phyloP scores from a whole-genome alignment of 441 rosid genomes.

The Erodium trifolium region DNA sequence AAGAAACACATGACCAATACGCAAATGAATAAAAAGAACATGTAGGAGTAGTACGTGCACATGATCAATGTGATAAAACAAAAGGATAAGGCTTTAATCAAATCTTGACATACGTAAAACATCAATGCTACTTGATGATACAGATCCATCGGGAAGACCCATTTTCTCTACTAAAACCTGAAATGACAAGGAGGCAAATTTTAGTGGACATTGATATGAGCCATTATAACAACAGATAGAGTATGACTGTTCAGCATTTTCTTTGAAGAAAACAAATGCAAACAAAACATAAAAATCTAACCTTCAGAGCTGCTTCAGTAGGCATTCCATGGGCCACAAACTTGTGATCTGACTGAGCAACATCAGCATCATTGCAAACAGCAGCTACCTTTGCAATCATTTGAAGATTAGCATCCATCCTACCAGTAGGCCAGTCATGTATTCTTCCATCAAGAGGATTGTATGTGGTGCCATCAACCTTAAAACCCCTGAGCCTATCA shows the following conservation, averaged over 20 bases:
- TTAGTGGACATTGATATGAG: neutral
- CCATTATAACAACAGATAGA: too few relatives aligned
- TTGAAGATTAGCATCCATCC: constrained; percentile 38
- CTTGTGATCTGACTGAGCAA: constrained; percentile 28
- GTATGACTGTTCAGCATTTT: too few relatives aligned
- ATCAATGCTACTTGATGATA: constrained; percentile 22
- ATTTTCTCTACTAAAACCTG: constrained; percentile 90
- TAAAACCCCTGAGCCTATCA: constrained; percentile 25
- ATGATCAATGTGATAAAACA: constrained; percentile 4
- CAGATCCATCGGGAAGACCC: constrained; percentile 56
- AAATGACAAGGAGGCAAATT: constrained; percentile 4
- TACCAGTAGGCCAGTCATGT: constrained; percentile 30
- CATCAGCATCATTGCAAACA: constrained; percentile 35
- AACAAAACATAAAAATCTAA: constrained; percentile 5
- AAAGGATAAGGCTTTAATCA: neutral
- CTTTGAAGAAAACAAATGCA: neutral
- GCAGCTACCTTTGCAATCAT: constrained; percentile 39
- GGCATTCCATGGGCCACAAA: constrained; percentile 43
- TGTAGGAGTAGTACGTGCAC: constrained; percentile 4
- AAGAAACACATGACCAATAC: neutral
- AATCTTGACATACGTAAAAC: constrained; percentile 39
- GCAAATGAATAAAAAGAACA: neutral
- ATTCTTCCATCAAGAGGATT: constrained; percentile 36
- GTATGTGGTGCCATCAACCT: constrained; percentile 41
- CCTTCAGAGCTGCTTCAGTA: constrained; percentile 43